Evolutionary conservation across 352 stramenopile species (phyloP), one percentile per base, ranked within the genome.

Genomic region (Blastocystis sp.): DNA sequence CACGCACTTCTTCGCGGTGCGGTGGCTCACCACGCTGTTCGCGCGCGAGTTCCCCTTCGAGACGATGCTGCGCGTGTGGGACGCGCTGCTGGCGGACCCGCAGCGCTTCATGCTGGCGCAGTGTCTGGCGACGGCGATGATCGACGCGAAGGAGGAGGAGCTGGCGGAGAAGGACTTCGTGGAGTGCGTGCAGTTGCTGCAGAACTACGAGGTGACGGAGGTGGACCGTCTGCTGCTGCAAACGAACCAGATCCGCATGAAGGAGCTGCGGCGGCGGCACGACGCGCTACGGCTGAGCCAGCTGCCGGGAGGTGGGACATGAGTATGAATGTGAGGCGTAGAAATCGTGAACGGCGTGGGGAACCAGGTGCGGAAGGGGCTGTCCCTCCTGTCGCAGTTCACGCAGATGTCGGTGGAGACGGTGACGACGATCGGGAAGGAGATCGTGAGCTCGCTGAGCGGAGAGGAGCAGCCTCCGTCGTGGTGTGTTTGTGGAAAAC

Each of bases 1-100:
- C 79, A 88, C 91, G 21, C 89, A 89, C 11, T 94, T 94, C 87
- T 95, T 92, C 88, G 91, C 91, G 9, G 89, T 94, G n/a, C 91
- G 93, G 70, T 95, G 93, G 93, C 86, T 94, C 34, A 95, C 93
- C n/a, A 95, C 92, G 7, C 88, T 95, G 19, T 88, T 95, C 9
- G 92, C 92, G 7, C 84, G 92, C 53, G 93, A 95, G 88, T 94
- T 95, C 70, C 53, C 88, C 38, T 80, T 93, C 17, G 86, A 92
- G 4, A 92, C 95, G 89, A 95, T 92, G 5, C 92, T 94, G 70
- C 92, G 92, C n/a, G 86, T 95, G 0, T 95, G 93, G 93, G 93
- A 95, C 88, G 91, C 80, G 56, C 92, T 95, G 88, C 93, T 95
- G 79, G 89, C 92, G 10, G 91, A 89, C 38, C 92, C 91, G 0